A percentile compares a stretch with the other conserved stretches of the same genome.
Conservation (phyloP, 257 asterid species). For the Nicotiana knightiana region DNA sequence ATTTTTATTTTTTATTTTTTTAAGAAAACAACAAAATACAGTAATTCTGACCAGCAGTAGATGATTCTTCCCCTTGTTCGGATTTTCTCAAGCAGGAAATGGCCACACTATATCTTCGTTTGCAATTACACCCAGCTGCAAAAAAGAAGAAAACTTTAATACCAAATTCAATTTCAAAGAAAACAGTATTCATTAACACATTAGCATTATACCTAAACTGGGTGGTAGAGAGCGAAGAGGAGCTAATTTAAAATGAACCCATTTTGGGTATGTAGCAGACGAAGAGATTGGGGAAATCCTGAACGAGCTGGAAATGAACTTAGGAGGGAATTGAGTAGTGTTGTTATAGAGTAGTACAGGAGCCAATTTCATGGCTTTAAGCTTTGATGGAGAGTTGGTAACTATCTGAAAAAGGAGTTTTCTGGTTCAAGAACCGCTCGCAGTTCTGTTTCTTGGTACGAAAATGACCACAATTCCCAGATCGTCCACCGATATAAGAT, state of each 20-base stretch:
- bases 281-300: conserved; percentile 27
- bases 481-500: too few relatives aligned
- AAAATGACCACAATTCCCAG: too few relatives aligned
- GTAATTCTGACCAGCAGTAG: conserved; percentile 33
- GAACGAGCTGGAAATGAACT: conserved; percentile 23
- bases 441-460: too few relatives aligned
- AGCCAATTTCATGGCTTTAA: conserved; percentile 49
- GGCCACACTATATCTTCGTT: conserved; percentile 24
- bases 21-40: background rate
- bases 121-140: conserved; percentile 38
- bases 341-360: conserved; percentile 31
- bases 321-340: conserved; percentile 27
- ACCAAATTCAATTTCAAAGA: background rate
- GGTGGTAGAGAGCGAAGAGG: conserved; percentile 31
- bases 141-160: background rate
- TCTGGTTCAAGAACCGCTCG: too few relatives aligned
- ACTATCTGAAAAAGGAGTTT: too few relatives aligned
- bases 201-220: conserved; percentile 29
- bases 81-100: conserved; percentile 49
- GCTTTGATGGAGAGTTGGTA: background rate
- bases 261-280: conserved; percentile 21
- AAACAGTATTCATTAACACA: background rate
- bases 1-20: too few relatives aligned
- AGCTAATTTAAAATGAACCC: conserved; percentile 32
- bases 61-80: conserved; percentile 53